phyloP scores from a whole-genome alignment of 768 basidiomycete genomes.

The Cystofilobasidium ferigula region DNA sequence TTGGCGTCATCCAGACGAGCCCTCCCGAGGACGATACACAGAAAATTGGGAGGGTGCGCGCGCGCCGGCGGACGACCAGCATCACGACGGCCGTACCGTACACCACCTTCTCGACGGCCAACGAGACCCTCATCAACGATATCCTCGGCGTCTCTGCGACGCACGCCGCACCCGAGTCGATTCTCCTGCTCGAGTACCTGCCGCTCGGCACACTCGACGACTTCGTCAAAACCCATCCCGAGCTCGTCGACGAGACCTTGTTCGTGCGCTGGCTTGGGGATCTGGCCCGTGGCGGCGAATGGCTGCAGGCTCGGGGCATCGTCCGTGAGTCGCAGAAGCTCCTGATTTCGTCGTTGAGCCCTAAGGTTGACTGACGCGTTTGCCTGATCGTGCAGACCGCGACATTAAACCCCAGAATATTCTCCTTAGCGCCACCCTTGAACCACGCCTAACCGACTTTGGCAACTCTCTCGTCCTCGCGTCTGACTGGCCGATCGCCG shows the following conservation, averaged over 20 bases:
- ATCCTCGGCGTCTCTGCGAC: background rate
- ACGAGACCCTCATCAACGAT: background rate
- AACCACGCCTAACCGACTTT: slow-evolving; percentile 41
- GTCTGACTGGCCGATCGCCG: slow-evolving; percentile 31
- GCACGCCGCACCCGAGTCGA: background rate
- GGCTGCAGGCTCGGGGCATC: slow-evolving; percentile 39
- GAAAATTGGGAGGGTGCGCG: background rate
- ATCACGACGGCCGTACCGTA: background rate
- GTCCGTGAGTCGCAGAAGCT: slow-evolving; percentile 35
- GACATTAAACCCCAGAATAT: slow-evolving; percentile 43
- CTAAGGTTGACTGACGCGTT: background rate
- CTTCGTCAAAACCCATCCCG: slow-evolving; percentile 33
- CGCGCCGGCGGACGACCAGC: background rate
- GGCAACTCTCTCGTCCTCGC: slow-evolving; percentile 39
- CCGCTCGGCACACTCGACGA: slow-evolving; percentile 34
- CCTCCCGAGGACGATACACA: background rate
- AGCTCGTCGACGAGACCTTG: slow-evolving; percentile 30
- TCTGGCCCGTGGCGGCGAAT: slow-evolving; percentile 34
- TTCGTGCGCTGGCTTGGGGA: slow-evolving; percentile 38
- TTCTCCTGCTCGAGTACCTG: slow-evolving; percentile 35
- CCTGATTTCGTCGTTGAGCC: background rate
- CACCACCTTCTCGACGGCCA: background rate
- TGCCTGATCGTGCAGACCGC: slow-evolving; percentile 4
- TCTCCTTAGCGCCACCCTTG: slow-evolving; percentile 24
- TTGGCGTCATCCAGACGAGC: background rate